Evolutionary conservation across 441 rosid species (phyloP).

Genomic region (Aquilaria agallochum): DNA sequence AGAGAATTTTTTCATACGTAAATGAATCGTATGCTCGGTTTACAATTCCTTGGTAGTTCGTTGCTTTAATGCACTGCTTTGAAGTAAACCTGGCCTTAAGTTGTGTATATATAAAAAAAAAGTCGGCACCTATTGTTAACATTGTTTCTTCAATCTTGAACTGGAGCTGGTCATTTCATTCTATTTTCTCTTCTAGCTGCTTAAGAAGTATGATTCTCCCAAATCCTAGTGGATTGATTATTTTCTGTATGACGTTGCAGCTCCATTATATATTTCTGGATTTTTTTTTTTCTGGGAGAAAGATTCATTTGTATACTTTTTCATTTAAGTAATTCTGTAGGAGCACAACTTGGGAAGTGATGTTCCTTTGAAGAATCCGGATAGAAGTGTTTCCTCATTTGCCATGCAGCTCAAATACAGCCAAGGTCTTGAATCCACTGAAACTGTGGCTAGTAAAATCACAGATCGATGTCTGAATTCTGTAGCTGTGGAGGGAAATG

Average conservation of each 20-base stretch:
- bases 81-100: too few species aligned
- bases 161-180: too few species aligned
- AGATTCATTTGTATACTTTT: neutral
- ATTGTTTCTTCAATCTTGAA: too few species aligned
- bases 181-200: too few species aligned
- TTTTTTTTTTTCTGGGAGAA: neutral
- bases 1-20: too few species aligned
- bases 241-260: too few species aligned
- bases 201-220: too few species aligned
- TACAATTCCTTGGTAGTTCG: too few species aligned
- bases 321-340: slow-evolving; percentile 24
- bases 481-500: slow-evolving; percentile 1
- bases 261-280: neutral
- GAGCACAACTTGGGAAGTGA: slow-evolving; percentile 84
- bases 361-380: slow-evolving; percentile 76
- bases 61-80: too few species aligned
- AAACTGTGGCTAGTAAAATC: slow-evolving; percentile 4
- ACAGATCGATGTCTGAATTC: slow-evolving; percentile 3
- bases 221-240: too few species aligned
- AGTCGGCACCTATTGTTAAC: neutral
- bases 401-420: slow-evolving; percentile 62
- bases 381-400: slow-evolving; percentile 76
- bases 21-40: too few species aligned
- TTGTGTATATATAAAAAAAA: too few species aligned
- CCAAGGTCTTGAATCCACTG: slow-evolving; percentile 25